Evolutionary conservation across 163 green algal species (phyloP), one percentile per base, ranked within the genome.

Genomic region (Botryococcus braunii): DNA sequence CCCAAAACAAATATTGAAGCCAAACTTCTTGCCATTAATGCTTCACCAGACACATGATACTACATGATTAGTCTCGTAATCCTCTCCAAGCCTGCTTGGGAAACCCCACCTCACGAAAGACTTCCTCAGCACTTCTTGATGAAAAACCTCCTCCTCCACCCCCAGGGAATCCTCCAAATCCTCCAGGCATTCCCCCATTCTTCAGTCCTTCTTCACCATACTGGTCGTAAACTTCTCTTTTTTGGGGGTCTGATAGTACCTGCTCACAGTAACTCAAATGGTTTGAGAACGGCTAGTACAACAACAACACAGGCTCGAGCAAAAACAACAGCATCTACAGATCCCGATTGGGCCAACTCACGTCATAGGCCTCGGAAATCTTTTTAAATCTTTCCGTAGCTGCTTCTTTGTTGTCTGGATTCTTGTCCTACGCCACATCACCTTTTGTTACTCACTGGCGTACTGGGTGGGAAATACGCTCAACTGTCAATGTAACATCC

Each of bases 191-290:
- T 39, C 68, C 65, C 13, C 79, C 85, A 35, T 63, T 68, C 60
- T 96, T 95, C 11, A 97, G 78, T 1, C 89, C 91, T 75, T 97
- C 89, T 74, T 96, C 89, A 2, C 91, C 91, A 74, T 84, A 96
- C 27, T 74, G 62, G 66, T 97, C 90, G 66, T 95, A 97, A 0
- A 96, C 75, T 40, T 85, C 38, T 0, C 86, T 74, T 72, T 97
- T 97, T 31, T 95, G 64, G 0, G 82, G 47, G 68, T 97, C 91
- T 41, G 72, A 80, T 1, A 92, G 70, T 34, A 80, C 77, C 68
- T 82, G 69, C 63, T 61, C 29, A 27, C 21, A 21, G 21, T 37
- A 62, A 62, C 21, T 62, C 17, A 25, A 62, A 62, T 37, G 13
- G n/a, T 65, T 46, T 6, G 27, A n/a, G 21, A 1, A 69, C 37